These are phyloP conservation scores for Colletotrichum limetticola DNA, from an alignment of 2,329 filamentous ascomycete genomes.

Conservation along the genomic window DNA sequence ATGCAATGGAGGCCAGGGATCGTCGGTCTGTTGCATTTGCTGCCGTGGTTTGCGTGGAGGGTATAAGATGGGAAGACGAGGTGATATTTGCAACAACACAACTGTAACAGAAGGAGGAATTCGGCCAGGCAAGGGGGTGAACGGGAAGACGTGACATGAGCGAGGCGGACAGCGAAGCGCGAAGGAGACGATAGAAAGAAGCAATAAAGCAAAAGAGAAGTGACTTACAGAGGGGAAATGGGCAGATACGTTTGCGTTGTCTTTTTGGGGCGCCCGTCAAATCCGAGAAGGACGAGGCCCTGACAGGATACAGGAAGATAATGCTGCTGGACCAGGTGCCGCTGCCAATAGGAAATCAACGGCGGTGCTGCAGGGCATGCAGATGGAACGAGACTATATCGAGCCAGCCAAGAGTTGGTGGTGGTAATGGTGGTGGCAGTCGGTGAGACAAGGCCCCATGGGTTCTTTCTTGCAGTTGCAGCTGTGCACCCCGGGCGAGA, in stretches of 20 bases:
- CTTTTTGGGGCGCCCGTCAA: conserved; percentile 16
- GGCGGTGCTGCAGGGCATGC: conserved; percentile 24
- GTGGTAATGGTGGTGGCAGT: background rate
- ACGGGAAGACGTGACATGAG: background rate
- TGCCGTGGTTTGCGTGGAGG: background rate
- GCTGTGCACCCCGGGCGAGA: background rate
- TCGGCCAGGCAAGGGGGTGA: background rate
- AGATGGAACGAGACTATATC: conserved; percentile 32
- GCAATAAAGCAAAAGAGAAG: background rate
- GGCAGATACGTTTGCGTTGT: background rate
- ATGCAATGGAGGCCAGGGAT: background rate
- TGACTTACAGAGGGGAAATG: background rate
- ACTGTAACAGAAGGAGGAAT: background rate
- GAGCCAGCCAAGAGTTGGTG: conserved; percentile 7
- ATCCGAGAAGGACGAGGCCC: conserved; percentile 10
- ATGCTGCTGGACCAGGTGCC: background rate
- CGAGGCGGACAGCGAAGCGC: background rate
- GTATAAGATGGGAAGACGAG: background rate
- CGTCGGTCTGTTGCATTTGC: background rate
- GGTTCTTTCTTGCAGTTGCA: background rate
- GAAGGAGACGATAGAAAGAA: background rate
- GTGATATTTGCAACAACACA: background rate
- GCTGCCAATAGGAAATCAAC: conserved; percentile 24
- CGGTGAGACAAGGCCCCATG: background rate
- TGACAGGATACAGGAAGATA: background rate